Evolutionary conservation across 495 filamentous ascomycete genomes (phyloP).

Genomic region (Neurospora sp.): DNA sequence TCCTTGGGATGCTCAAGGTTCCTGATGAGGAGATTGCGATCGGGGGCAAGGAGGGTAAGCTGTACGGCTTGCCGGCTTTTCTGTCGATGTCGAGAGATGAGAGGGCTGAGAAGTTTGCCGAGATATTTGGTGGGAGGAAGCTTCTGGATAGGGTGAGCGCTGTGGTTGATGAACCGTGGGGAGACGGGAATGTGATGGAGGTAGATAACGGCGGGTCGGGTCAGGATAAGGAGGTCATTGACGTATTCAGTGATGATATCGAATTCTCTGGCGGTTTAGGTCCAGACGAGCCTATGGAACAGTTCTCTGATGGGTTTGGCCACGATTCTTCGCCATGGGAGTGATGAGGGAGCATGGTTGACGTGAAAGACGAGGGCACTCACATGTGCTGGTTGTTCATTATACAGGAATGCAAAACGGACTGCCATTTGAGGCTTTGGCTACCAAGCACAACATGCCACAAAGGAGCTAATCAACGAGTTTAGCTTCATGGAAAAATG

Average conservation of each 20-base stretch:
- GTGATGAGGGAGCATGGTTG: not conserved
- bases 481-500: not conserved
- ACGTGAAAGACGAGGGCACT: not conserved
- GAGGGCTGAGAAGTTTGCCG: conserved; percentile 32
- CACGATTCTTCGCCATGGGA: not conserved
- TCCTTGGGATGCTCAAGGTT: conserved; percentile 44
- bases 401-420: not conserved
- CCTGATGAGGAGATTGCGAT: conserved; percentile 16
- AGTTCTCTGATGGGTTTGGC: not conserved
- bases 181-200: conserved; percentile 2
- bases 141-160: conserved; percentile 41
- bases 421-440: not conserved
- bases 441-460: not conserved
- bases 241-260: not conserved
- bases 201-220: not conserved
- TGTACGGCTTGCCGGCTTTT: conserved; percentile 44
- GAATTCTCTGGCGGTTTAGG: not conserved
- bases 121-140: conserved; percentile 41
- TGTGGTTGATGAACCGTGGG: conserved; percentile 28
- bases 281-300: not conserved
- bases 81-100: conserved; percentile 45
- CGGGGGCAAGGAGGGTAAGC: conserved; percentile 7
- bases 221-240: not conserved
- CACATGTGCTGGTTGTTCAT: not conserved
- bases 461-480: too few relatives aligned